These are phyloP conservation scores for Nicotiana rustica DNA, from an alignment of 305 asterid species.

Conservation along the genomic window DNA sequence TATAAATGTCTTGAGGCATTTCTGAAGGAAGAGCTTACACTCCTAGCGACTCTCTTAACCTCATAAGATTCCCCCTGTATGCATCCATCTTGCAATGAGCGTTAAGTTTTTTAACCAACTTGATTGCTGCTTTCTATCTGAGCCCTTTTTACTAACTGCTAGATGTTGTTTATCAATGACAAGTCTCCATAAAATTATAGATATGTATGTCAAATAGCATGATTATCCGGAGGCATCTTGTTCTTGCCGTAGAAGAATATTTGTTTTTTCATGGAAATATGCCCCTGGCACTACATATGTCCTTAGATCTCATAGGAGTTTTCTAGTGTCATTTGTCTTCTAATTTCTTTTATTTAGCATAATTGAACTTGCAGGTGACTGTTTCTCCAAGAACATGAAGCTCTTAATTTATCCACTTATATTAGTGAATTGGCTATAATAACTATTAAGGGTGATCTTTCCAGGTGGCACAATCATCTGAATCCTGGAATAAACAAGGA, in stretches of 20 bases:
- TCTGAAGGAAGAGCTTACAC: slow-evolving; percentile 86
- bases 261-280: too few species aligned
- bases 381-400: neutral
- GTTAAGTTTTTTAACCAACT: slow-evolving; percentile 1
- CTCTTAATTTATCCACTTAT: neutral
- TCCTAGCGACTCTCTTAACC: neutral
- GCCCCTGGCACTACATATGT: too few species aligned
- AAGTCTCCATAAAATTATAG: slow-evolving; percentile 9
- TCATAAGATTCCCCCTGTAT: neutral
- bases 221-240: neutral
- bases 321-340: neutral
- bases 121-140: neutral
- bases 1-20: slow-evolving; percentile 96
- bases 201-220: neutral
- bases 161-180: neutral
- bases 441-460: slow-evolving; percentile 30
- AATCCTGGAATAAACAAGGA: slow-evolving; percentile 94
- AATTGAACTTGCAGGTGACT: neutral
- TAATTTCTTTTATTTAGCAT: slow-evolving; percentile 25
- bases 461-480: slow-evolving; percentile 96
- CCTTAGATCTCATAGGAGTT: slow-evolving; percentile 15
- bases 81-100: neutral
- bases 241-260: too few species aligned
- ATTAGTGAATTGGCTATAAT: slow-evolving; percentile 19
- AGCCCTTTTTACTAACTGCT: neutral